Evolutionary conservation across 2,329 filamentous ascomycete genomes (phyloP), one percentile per base, ranked within the genome.

Genomic region (Pestalotiopsis sp.): DNA sequence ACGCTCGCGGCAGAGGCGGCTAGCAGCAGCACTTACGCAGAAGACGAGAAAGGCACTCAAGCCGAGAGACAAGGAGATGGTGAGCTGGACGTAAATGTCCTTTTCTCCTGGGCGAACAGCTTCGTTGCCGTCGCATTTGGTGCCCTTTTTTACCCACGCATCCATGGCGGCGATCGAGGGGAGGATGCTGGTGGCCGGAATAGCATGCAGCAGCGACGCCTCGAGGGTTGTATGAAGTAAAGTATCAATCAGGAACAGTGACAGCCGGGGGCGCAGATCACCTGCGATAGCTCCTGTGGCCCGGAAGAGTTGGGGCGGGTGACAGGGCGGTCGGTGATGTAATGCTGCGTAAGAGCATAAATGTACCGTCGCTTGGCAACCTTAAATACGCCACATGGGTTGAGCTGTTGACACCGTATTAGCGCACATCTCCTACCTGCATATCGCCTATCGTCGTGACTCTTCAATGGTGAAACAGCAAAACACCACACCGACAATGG

Each of bases 11-110:
- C 62, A 3, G 23, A n/a, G 36, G 58, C 25, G 61, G 27, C 45
- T 11, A n/a, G 61, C 5, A 55, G 52, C 14, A 59, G 17, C 57
- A 79, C 89, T 74, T 82, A 93, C 90, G 77, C 93, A 96, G 74
- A 97, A 97, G 23, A 89, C 84, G 39, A 94, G 70, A 75, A 96
- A 93, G 39, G 93, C 92, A 5, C 86, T 84, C 58, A 92, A 72
- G 39, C 93, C 94, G 45, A 97, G 83, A 4, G 86, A 81, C 57
- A 93, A 78, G 7, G 93, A 95, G 74, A 97, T 85, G 69, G 90
- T 86, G 65, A 94, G 86, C 81, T 97, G 93, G 67, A 91, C 88
- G 70, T 82, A 79, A 55, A 86, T 79, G 78, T 89, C 80, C 73
- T 83, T 87, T 67, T 69, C 76, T 52, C 79, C 79, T 1, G 82